Evolutionary conservation across 1,284 basidiomycete genomes (phyloP).

Genomic region (Irpex lacteus): DNA sequence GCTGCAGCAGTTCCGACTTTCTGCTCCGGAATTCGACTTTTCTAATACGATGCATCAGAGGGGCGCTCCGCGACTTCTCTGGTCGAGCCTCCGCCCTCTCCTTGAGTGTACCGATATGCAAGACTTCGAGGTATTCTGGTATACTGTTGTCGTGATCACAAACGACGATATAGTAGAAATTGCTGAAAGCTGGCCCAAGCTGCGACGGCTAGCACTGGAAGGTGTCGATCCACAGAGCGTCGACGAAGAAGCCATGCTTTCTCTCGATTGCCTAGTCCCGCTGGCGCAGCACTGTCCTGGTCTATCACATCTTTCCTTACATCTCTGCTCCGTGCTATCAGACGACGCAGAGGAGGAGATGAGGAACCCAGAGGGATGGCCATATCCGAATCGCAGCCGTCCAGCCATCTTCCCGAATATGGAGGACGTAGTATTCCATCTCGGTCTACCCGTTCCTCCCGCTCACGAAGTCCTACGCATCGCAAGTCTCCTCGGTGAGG

Average conservation of each 20-base stretch:
- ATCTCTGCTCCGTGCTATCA: neutral
- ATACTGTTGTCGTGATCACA: constrained; percentile 50
- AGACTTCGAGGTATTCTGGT: neutral
- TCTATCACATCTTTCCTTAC: neutral
- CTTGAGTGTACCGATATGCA: neutral
- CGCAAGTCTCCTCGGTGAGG: neutral
- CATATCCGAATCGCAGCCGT: neutral
- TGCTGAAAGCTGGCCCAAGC: constrained; percentile 37
- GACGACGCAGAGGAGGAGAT: neutral
- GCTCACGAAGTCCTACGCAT: neutral
- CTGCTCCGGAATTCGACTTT: neutral
- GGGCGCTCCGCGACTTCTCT: neutral
- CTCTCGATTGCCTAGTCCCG: neutral
- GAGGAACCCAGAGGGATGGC: neutral
- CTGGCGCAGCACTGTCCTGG: neutral
- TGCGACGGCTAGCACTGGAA: constrained; percentile 24
- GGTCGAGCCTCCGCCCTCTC: neutral
- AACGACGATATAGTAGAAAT: constrained; percentile 82
- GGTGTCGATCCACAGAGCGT: neutral
- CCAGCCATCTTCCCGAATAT: neutral
- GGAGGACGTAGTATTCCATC: neutral
- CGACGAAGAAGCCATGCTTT: neutral
- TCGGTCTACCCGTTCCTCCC: neutral
- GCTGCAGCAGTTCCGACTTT: neutral
- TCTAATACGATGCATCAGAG: neutral